Percentiles rank a stretch among this genome's conserved stretches.
These are phyloP conservation scores for Aspergillus japonicus DNA, from an alignment of 2,329 filamentous ascomycete species.

Conservation along the genomic window DNA sequence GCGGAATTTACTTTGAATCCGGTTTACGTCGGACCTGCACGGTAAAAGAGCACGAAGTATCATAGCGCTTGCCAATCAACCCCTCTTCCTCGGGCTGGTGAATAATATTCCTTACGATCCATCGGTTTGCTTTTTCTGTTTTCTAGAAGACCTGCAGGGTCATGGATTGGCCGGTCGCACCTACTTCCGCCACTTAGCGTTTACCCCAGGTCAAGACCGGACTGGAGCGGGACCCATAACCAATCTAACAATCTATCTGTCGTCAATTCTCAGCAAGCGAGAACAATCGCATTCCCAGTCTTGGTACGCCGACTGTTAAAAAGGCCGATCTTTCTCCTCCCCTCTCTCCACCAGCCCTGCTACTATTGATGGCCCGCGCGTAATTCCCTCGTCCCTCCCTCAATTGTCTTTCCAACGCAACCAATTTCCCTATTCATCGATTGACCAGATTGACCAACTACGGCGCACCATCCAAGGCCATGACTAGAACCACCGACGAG, in stretches of 20 bases:
- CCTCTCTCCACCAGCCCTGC: constrained; percentile 7
- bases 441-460: constrained; percentile 11
- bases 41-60: constrained; percentile 2
- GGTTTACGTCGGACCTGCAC: constrained; percentile 18
- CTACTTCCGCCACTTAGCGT: constrained; percentile 12
- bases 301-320: constrained; percentile 15
- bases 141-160: constrained; percentile 21
- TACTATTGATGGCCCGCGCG: constrained; percentile 1
- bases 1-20: constrained; percentile 14
- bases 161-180: constrained; percentile 14
- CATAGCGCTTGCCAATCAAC: constrained; percentile 18
- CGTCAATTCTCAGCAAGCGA: constrained; percentile 17
- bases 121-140: constrained; percentile 13
- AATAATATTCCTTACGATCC: constrained; percentile 9
- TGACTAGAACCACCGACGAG: constrained; percentile 28
- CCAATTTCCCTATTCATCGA: constrained; percentile 8
- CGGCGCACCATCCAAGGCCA: constrained; percentile 17
- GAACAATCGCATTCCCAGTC: constrained; percentile 15
- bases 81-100: constrained; percentile 15
- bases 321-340: constrained; percentile 13
- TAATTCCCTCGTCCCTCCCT: background rate
- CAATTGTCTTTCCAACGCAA: background rate
- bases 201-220: constrained; percentile 32
- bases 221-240: constrained; percentile 7
- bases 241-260: constrained; percentile 15